Conservation (phyloP, 192 early-diverging fungal genomes). For the Rhizophagus clarus region DNA sequence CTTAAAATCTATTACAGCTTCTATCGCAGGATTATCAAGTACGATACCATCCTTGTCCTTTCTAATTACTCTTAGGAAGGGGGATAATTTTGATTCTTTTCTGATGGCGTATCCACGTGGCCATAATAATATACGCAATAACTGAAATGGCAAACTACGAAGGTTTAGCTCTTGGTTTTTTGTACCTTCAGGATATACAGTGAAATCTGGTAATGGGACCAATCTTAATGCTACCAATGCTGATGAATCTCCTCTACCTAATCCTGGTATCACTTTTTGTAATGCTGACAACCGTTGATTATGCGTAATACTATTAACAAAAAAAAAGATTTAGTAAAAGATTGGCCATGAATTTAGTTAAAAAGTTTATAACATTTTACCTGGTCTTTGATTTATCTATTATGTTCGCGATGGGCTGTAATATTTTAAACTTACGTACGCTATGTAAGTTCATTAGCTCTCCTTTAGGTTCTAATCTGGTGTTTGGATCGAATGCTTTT, state of each 20-base stretch:
- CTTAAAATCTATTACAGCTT: neutral
- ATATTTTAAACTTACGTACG: neutral
- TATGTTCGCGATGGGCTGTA: neutral
- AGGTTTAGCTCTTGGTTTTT: neutral
- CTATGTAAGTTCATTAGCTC: neutral
- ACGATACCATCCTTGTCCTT: neutral
- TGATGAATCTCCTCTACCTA: neutral
- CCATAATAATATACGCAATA: neutral
- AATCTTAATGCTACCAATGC: neutral
- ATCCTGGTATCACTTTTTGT: neutral
- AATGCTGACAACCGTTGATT: neutral
- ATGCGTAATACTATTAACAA: neutral
- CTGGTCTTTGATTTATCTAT: constrained; percentile 10
- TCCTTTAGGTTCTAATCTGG: neutral
- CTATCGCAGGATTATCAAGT: neutral
- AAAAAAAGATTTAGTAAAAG: neutral
- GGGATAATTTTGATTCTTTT: neutral
- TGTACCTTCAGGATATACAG: constrained; percentile 1
- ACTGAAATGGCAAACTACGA: neutral
- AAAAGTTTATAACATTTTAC: neutral
- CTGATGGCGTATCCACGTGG: neutral
- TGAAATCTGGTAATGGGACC: constrained; percentile 1
- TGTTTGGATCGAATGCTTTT: neutral
- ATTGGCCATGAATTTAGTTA: neutral
- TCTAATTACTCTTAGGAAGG: neutral